Conservation (phyloP, 177 flowering plant genomes). For the Tripterygium wilfordii region DNA sequence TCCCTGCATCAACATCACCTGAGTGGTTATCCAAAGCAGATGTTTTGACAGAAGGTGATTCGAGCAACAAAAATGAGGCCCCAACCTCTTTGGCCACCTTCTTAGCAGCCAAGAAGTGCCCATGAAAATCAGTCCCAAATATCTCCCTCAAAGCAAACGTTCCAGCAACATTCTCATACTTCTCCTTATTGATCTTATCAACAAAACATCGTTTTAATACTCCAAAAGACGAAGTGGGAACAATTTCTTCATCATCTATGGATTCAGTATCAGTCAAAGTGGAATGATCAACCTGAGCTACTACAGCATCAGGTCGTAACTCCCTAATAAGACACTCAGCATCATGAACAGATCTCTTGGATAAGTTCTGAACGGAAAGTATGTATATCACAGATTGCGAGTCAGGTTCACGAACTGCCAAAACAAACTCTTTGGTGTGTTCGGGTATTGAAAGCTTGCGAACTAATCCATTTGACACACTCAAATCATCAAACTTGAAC, state of each 20-base stretch:
- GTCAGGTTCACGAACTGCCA: conserved; percentile 59
- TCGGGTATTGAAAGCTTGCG: conserved; percentile 61
- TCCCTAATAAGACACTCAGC: conserved; percentile 59
- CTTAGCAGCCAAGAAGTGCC: conserved; percentile 67
- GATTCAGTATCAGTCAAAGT: conserved; percentile 22
- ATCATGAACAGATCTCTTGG: conserved; percentile 71
- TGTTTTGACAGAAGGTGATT: conserved; percentile 40
- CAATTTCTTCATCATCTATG: conserved; percentile 16
- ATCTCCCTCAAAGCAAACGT: conserved; percentile 61
- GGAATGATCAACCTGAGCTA: conserved; percentile 45
- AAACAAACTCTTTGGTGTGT: conserved; percentile 65
- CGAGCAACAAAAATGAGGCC: conserved; percentile 55
- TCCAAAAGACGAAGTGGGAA: conserved; percentile 63
- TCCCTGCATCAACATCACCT: conserved; percentile 10
- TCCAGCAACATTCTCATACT: conserved; percentile 74
- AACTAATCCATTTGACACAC: conserved; percentile 44
- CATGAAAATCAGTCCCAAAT: conserved; percentile 74
- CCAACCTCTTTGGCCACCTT: conserved; percentile 70
- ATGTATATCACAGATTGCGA: conserved; percentile 54
- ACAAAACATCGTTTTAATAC: conserved; percentile 66
- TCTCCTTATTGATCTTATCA: conserved; percentile 48
- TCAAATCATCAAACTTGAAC: conserved; percentile 47
- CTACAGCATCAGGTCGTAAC: conserved; percentile 67
- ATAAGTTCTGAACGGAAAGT: conserved; percentile 66
- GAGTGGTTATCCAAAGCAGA: conserved; percentile 12